Evolutionary conservation across 1,284 basidiomycete species (phyloP), one percentile per base, ranked within the genome.

Genomic region (Tylopilus sp.): DNA sequence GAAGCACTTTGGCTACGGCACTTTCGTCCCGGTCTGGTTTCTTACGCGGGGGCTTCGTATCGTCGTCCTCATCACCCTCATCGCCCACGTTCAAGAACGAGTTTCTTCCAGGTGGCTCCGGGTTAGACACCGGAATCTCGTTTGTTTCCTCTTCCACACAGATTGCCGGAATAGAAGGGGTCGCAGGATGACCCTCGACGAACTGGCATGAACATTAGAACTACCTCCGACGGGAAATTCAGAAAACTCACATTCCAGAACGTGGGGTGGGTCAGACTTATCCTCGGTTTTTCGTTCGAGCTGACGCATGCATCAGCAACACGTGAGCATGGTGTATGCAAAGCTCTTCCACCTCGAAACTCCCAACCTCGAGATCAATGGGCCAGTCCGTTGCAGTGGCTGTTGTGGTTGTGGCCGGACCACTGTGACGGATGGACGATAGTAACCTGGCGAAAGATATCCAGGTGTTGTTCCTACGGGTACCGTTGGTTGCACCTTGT

Each of bases 311-410:
- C 9, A 21, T 62, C 26, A 60, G 37, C 18, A 56, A 2, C 52
- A 62, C 26, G 58, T 63, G 0, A 62, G 45, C 17, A 58, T 62
- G 61, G 54, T 65, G 0, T 64, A 62, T 10, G 57, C 61, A 3
- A 57, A 26, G 35, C 46, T 38, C 39, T 62, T 54, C 1, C 18
- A 60, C 63, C 43, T 64, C 40, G 12, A 18, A 35, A 11, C 50
- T n/a, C n/a, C n/a, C 44, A 4, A 14, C 36, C 50, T 64, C 60
- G 15, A 52, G 35, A 29, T 59, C 51, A 2, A 35, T 21, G 2
- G 20, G 21, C 49, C 44, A 44, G 36, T 50, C 43, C 1, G 34
- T 35, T 9, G 14, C 39, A 24, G 26, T 10, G 4, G 11, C 21
- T 3, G 31, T 26, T 7, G 50, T 21, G 7, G 38, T 31, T 24